Percentiles rank a stretch among this genome's conserved stretches.
Conservation (phyloP, 345 rosid genomes). For the Hypericum androsaemum region DNA sequence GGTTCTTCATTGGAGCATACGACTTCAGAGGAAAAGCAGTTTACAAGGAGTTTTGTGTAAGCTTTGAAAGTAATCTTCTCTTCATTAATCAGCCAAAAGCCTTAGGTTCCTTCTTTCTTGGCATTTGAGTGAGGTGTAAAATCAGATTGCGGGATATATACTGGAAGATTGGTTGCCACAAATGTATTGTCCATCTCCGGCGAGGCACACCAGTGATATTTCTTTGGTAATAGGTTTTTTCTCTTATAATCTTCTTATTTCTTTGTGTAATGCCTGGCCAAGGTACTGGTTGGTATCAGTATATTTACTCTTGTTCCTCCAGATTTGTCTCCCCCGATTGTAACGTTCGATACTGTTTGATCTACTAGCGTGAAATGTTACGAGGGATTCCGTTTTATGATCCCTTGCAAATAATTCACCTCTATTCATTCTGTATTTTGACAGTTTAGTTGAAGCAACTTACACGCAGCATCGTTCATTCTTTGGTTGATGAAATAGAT, state of each 20-base stretch:
- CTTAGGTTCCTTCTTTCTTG: constrained; percentile 31
- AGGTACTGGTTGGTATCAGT: constrained; percentile 25
- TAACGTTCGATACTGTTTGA: constrained; percentile 32
- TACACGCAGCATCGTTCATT: constrained; percentile 6
- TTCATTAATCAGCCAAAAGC: constrained; percentile 16
- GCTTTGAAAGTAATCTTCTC: constrained; percentile 29
- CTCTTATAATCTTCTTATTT: constrained; percentile 2
- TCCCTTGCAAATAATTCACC: constrained; percentile 35
- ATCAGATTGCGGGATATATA: constrained; percentile 43
- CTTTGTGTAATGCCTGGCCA: constrained; percentile 25
- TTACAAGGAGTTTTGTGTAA: constrained; percentile 33
- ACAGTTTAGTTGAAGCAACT: constrained; percentile 10
- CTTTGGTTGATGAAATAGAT: no score
- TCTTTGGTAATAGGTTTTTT: constrained; percentile 14
- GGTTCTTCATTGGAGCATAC: constrained; percentile 33
- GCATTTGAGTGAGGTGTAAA: constrained; percentile 56
- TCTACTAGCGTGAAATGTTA: constrained; percentile 35
- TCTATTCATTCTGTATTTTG: constrained; percentile 22
- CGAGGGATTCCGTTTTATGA: constrained; percentile 22
- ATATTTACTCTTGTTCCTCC: constrained; percentile 14
- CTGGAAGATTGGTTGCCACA: constrained; percentile 37
- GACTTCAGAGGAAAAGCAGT: constrained; percentile 28
- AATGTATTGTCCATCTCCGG: constrained; percentile 31
- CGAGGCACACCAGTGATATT: constrained; percentile 17
- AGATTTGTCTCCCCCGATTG: constrained; percentile 30